Evolutionary conservation across 2,329 filamentous ascomycete genomes (phyloP).

Genomic region (Cordyceps fumosorosea): DNA sequence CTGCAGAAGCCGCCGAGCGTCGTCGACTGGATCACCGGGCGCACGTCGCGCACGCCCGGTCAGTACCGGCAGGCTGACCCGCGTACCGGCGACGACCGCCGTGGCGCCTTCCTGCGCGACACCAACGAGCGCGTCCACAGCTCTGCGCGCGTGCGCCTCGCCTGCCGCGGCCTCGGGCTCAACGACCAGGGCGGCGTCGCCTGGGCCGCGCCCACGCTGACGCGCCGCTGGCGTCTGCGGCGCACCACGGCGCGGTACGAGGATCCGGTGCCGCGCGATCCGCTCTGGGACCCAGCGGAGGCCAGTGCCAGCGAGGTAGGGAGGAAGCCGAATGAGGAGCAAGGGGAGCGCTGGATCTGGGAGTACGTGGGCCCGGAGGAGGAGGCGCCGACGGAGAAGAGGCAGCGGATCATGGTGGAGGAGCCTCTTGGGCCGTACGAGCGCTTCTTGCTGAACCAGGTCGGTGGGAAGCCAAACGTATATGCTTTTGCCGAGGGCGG

Average conservation of each 20-base stretch:
- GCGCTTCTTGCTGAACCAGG: slow-evolving; percentile 38
- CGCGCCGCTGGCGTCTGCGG: slow-evolving; percentile 35
- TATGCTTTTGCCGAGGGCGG: slow-evolving; percentile 32
- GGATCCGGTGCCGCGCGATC: slow-evolving; percentile 30
- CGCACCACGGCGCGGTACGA: slow-evolving; percentile 25
- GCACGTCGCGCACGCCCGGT: slow-evolving; percentile 39
- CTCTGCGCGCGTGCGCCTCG: slow-evolving; percentile 47
- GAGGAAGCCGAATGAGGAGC: slow-evolving; percentile 19
- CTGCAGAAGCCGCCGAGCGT: slow-evolving; percentile 34
- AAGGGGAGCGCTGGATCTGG: slow-evolving; percentile 44
- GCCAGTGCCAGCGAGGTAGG: neutral
- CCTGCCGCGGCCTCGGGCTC: slow-evolving; percentile 41
- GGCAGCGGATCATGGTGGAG: slow-evolving; percentile 40
- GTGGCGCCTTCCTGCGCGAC: slow-evolving; percentile 36
- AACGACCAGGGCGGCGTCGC: slow-evolving; percentile 34
- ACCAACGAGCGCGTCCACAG: slow-evolving; percentile 52
- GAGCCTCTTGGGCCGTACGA: slow-evolving; percentile 49
- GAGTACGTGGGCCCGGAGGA: slow-evolving; percentile 41
- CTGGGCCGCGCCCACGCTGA: slow-evolving; percentile 42
- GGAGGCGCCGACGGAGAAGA: slow-evolving; percentile 33
- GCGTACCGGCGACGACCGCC: slow-evolving; percentile 28
- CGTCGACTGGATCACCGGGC: slow-evolving; percentile 39
- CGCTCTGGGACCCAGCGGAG: slow-evolving; percentile 24
- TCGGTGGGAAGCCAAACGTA: slow-evolving; percentile 37
- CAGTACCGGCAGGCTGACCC: slow-evolving; percentile 40